Percentiles rank a stretch among this genome's conserved stretches.
These are phyloP conservation scores for Leishmania mexicana DNA, from an alignment of 208 protist genomes.

Conservation along the genomic window DNA sequence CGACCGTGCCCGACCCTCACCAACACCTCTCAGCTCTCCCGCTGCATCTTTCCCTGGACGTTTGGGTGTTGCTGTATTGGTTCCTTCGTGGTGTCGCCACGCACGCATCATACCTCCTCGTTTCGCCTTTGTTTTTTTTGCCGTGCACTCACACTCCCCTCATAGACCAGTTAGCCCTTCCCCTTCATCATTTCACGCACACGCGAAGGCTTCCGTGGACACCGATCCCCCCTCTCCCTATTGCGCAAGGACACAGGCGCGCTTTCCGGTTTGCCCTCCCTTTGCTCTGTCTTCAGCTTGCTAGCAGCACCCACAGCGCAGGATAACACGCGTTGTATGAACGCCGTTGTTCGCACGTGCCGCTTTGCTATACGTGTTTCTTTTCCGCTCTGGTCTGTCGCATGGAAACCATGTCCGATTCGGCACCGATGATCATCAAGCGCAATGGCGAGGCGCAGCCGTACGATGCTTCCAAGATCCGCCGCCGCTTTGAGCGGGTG, in stretches of 20 bases:
- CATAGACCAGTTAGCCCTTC: not conserved
- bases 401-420: constrained; percentile 24
- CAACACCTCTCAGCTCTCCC: not conserved
- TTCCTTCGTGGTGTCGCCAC: not conserved
- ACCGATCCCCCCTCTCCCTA: not conserved
- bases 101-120: not conserved
- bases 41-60: not conserved
- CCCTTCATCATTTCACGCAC: not conserved
- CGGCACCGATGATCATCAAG: constrained; percentile 51
- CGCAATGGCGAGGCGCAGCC: constrained; percentile 60
- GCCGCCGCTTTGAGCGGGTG: constrained; percentile 48
- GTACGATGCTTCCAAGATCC: constrained; percentile 68
- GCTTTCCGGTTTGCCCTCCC: not conserved
- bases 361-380: not conserved
- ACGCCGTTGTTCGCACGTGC: not conserved
- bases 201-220: not conserved
- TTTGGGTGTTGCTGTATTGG: not conserved
- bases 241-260: not conserved
- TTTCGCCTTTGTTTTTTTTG: not conserved
- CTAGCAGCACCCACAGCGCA: not conserved
- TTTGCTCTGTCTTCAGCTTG: not conserved
- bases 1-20: not conserved
- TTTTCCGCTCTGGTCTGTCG: too few relatives aligned
- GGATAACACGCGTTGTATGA: not conserved
- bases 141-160: not conserved